These are phyloP conservation scores for Capsicum chinense DNA, from an alignment of 257 asterid species.

Conservation along the genomic window DNA sequence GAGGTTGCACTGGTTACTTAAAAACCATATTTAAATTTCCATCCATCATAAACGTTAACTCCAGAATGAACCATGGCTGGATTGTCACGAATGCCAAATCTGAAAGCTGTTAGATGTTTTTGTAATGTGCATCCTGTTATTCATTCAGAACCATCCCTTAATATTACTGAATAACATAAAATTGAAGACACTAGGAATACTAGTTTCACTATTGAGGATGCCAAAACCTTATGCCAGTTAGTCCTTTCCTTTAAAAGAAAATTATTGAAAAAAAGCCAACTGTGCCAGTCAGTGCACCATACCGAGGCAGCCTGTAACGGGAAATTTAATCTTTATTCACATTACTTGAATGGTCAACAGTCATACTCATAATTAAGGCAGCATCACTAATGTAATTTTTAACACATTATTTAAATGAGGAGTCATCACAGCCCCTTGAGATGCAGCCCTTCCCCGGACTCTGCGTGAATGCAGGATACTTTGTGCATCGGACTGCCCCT, in stretches of 20 bases:
- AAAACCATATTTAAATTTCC: not conserved
- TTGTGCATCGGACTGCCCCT: not conserved
- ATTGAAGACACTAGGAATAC: not conserved
- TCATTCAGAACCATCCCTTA: not conserved
- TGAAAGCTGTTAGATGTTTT: not conserved
- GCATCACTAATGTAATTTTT: no score
- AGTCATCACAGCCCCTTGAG: no score
- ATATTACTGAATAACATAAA: not conserved
- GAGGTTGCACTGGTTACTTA: not conserved
- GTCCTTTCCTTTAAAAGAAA: not conserved
- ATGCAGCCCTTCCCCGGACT: not conserved
- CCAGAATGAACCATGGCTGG: slow-evolving; percentile 19
- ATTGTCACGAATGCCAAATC: slow-evolving; percentile 14
- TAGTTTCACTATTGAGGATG: slow-evolving; percentile 20
- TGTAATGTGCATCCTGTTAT: slow-evolving; percentile 12
- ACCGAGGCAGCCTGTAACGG: slow-evolving; percentile 14
- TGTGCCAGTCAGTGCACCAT: not conserved
- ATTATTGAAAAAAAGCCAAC: slow-evolving; percentile 13
- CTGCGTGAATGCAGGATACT: not conserved
- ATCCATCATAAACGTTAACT: not conserved
- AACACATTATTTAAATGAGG: no score
- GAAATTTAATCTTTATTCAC: not conserved
- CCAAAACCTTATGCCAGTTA: slow-evolving; percentile 1
- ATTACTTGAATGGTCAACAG: not conserved
- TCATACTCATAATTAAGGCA: slow-evolving; percentile 2